phyloP scores from a whole-genome alignment of 805 yeast species.

The Metschnikowia shivogae region DNA sequence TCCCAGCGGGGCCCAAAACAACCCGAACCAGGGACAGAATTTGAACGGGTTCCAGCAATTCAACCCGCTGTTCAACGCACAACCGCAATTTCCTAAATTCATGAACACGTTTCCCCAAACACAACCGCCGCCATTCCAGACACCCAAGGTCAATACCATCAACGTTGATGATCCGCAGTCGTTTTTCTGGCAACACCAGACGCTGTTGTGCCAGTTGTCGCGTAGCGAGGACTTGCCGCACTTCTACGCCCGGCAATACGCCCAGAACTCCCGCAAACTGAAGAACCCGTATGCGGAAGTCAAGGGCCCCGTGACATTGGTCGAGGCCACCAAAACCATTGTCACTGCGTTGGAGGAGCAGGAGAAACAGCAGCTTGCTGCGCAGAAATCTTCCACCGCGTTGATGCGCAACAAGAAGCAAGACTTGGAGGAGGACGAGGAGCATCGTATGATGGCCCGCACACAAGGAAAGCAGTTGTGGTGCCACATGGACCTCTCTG shows the following conservation, averaged over 20 bases:
- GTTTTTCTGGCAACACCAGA: slow-evolving; percentile 74
- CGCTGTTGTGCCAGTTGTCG: slow-evolving; percentile 66
- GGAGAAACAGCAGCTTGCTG: slow-evolving; percentile 39
- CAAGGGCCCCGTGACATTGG: slow-evolving; percentile 32
- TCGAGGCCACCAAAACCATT: slow-evolving; percentile 40
- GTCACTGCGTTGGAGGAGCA: slow-evolving; percentile 35
- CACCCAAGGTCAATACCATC: slow-evolving; percentile 27
- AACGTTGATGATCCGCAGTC: slow-evolving; percentile 40
- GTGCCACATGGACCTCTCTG: slow-evolving; percentile 90
- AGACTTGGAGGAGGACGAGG: slow-evolving; percentile 59
- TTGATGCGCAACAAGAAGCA: slow-evolving; percentile 42
- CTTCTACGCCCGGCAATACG: slow-evolving; percentile 80
- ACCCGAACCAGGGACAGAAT: slow-evolving; percentile 14
- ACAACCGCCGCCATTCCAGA: slow-evolving; percentile 20
- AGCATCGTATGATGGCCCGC: slow-evolving; percentile 56
- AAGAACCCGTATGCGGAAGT: slow-evolving; percentile 36
- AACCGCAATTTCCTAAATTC: slow-evolving; percentile 8
- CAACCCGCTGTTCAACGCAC: slow-evolving; percentile 18
- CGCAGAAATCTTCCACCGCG: slow-evolving; percentile 20
- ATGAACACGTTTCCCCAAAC: slow-evolving; percentile 19
- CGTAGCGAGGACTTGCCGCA: slow-evolving; percentile 66
- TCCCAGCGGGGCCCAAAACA: not conserved
- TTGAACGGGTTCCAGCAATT: slow-evolving; percentile 14
- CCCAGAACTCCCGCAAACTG: slow-evolving; percentile 54
- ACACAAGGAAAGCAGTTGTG: slow-evolving; percentile 77